Base-by-base conservation (phyloP, 2,329 filamentous ascomycete genomes). In the Paecilomyces dactylethromorphus region DNA sequence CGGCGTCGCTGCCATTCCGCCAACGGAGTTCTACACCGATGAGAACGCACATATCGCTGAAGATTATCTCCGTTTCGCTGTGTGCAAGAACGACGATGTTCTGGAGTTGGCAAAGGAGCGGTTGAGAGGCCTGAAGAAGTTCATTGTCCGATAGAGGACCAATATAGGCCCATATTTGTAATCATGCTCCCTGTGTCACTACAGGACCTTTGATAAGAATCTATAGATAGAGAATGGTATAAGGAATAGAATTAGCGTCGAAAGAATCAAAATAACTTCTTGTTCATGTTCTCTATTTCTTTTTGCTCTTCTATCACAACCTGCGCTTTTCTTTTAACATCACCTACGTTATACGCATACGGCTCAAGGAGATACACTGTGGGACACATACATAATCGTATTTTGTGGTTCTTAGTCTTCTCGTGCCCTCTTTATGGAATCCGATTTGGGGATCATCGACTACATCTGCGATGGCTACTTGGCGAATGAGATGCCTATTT, bases 1-100 rank as follows among this genome's bases (percentile, higher is more conserved):
- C 21, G 94, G 94, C 10, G 91, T 99, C 29, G 94, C 94, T 2
- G 92, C 93, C 8, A 97, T 99, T 62, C 94, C 94, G 18, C 94
- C 94, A 0, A 96, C 92, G 0, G 94, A 99, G 75, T 99, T 99
- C 75, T 97, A 97, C 74, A 97, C 93, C 0, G 87, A 91, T 18
- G 78, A 76, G 51, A 96, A 96, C 69, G 86, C 89, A 29, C 86
- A 90, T 68, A 85, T 97, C 66, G 94, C 90, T 0, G 90, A 97
- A 79, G 89, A 97, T 68, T 99, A 95, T 78, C 82, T 99, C 69
- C 83, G 94, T 24, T 97, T 97, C 72, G 94, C 94, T 0, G 92
- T 99, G 1, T 99, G 94, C 80, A 99, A 99, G 81, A 85, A 93
- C 33, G 92, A 99, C 70, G 85, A 90, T 51, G 86, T 97, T 39